phyloP scores from a whole-genome alignment of 495 filamentous ascomycete genomes.

The Oleoguttula mirabilis region DNA sequence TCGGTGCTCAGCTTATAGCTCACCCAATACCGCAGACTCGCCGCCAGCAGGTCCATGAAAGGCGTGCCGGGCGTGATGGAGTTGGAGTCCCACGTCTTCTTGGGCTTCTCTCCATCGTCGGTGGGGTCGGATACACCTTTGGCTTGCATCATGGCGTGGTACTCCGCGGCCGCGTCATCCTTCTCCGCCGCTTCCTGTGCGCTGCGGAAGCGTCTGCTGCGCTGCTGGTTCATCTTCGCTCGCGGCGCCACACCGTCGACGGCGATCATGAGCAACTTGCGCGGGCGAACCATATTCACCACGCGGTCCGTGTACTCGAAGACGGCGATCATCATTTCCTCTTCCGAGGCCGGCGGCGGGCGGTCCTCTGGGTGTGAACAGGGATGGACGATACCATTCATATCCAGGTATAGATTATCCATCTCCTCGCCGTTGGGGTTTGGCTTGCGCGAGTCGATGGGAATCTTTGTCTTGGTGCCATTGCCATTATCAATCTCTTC shows the following conservation, averaged over 20 bases:
- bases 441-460: slow-evolving; percentile 66
- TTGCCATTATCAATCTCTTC: slow-evolving; percentile 47
- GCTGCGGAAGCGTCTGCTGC: slow-evolving; percentile 78
- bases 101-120: slow-evolving; percentile 47
- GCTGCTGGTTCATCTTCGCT: slow-evolving; percentile 97
- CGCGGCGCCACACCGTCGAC: slow-evolving; percentile 91
- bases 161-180: slow-evolving; percentile 77
- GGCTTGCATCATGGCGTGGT: slow-evolving; percentile 65
- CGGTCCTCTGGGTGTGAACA: slow-evolving; percentile 95
- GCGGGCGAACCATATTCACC: slow-evolving; percentile 92
- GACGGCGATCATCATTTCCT: slow-evolving; percentile 98
- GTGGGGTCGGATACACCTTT: slow-evolving; percentile 32
- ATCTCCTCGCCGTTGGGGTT: slow-evolving; percentile 98
- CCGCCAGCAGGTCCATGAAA: slow-evolving; percentile 94
- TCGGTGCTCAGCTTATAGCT: slow-evolving; percentile 95
- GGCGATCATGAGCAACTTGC: slow-evolving; percentile 93
- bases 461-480: slow-evolving; percentile 53
- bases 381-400: slow-evolving; percentile 99
- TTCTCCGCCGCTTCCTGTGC: slow-evolving; percentile 91
- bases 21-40: slow-evolving; percentile 89
- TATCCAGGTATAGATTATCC: slow-evolving; percentile 96
- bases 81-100: slow-evolving; percentile 97
- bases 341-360: slow-evolving; percentile 80
- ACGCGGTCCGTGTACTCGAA: slow-evolving; percentile 97
- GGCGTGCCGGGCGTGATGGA: slow-evolving; percentile 96